phyloP scores from a whole-genome alignment of 73 alveolate genomes.

The Stentor roeselii region DNA sequence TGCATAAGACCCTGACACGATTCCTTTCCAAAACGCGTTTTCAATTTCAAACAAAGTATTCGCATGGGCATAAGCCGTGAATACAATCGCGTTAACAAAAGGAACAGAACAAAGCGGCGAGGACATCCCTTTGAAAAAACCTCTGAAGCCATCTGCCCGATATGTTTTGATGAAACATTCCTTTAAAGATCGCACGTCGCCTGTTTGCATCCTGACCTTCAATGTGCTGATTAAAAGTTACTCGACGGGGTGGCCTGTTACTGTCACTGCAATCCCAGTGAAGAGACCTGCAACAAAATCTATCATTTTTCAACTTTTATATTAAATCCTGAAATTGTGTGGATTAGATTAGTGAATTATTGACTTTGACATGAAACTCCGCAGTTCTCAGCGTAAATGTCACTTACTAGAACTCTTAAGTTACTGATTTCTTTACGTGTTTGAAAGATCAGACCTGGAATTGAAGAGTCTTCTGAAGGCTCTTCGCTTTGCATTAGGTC shows the following conservation, averaged over 20 bases:
- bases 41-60: not conserved
- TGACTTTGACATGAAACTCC: not conserved
- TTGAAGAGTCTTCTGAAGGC: not conserved
- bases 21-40: conserved; percentile 11
- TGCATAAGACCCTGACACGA: conserved; percentile 38
- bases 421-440: not conserved
- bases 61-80: conserved; percentile 30
- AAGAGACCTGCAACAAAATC: conserved; percentile 38
- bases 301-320: not conserved
- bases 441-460: not conserved
- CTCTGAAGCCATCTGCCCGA: conserved; percentile 35
- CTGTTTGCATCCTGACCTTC: conserved; percentile 49
- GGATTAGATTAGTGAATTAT: not conserved
- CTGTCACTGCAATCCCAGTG: conserved; percentile 33
- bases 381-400: conserved; percentile 11
- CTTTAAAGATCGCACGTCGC: not conserved
- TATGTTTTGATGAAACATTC: not conserved
- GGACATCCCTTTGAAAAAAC: conserved; percentile 44
- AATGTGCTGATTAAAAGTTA: conserved; percentile 33
- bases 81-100: conserved; percentile 35
- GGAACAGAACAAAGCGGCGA: conserved; percentile 41
- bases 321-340: not conserved
- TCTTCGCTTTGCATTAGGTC: not conserved
- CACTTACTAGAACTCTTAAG: conserved; percentile 11
- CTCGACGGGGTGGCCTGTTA: conserved; percentile 53